Evolutionary conservation across 768 basidiomycete genomes (phyloP).

Genomic region (Kwoniella dejecticola): DNA sequence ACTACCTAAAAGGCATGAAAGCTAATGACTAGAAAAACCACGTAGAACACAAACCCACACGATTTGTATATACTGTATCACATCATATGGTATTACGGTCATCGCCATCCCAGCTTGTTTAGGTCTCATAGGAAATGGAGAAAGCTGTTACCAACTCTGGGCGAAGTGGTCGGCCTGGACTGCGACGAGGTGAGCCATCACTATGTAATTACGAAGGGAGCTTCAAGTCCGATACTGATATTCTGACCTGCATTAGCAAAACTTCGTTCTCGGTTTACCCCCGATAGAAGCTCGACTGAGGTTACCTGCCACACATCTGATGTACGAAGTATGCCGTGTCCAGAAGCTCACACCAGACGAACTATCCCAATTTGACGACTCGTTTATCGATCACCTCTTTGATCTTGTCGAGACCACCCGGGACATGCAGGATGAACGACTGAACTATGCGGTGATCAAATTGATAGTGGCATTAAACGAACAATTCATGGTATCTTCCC

Average conservation of each 20-base stretch:
- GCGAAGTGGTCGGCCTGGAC: slow-evolving; percentile 63
- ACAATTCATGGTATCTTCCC: slow-evolving; percentile 92
- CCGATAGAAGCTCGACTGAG: slow-evolving; percentile 84
- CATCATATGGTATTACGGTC: slow-evolving; percentile 74
- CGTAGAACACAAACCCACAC: slow-evolving; percentile 81
- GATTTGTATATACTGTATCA: slow-evolving; percentile 75
- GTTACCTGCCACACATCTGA: slow-evolving; percentile 67
- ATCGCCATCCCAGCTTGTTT: slow-evolving; percentile 68
- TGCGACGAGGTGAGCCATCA: slow-evolving; percentile 67
- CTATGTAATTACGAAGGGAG: too few species aligned
- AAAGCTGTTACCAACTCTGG: slow-evolving; percentile 71
- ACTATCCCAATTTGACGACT: slow-evolving; percentile 80
- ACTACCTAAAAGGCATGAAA: neutral
- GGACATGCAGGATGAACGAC: slow-evolving; percentile 80
- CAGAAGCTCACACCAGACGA: slow-evolving; percentile 78
- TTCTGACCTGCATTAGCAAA: slow-evolving; percentile 24
- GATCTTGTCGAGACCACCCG: slow-evolving; percentile 91
- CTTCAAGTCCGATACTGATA: too few species aligned
- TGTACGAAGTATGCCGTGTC: slow-evolving; percentile 92
- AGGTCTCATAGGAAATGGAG: slow-evolving; percentile 82
- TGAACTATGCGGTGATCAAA: slow-evolving; percentile 95
- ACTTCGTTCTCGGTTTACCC: slow-evolving; percentile 45
- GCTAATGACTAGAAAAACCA: neutral
- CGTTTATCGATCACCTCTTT: slow-evolving; percentile 85
- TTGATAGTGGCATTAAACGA: slow-evolving; percentile 91